These are phyloP conservation scores for Komagataella phaffii DNA, from an alignment of 805 yeast genomes.

Conservation along the genomic window DNA sequence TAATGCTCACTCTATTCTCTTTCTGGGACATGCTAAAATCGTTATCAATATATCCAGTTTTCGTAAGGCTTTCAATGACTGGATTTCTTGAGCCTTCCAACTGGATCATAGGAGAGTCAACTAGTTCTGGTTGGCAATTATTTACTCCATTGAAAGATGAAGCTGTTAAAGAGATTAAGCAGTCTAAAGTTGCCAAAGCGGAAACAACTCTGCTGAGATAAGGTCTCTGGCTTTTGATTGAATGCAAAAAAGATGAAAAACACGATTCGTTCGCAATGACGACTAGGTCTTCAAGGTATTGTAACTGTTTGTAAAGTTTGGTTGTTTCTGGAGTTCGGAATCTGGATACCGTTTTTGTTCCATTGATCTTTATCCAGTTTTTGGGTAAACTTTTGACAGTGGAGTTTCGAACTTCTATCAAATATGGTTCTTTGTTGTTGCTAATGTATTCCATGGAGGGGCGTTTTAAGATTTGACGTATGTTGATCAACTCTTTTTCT, in stretches of 20 bases:
- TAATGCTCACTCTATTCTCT: conserved; percentile 41
- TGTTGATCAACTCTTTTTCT: conserved; percentile 32
- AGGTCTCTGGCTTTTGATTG: conserved; percentile 23
- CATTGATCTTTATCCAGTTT: conserved; percentile 68
- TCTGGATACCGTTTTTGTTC: conserved; percentile 55
- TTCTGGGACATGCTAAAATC: conserved; percentile 34
- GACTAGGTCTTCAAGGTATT: conserved; percentile 47
- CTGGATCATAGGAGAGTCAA: conserved; percentile 30
- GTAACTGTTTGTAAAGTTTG: conserved; percentile 36
- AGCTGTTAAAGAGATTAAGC: conserved; percentile 51
- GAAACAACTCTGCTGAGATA: conserved; percentile 27
- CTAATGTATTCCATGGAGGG: conserved; percentile 44
- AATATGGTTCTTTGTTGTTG: conserved; percentile 51
- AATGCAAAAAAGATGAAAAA: conserved; percentile 25
- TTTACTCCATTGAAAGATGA: conserved; percentile 33
- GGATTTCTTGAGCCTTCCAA: conserved; percentile 39
- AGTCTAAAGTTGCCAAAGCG: conserved; percentile 46
- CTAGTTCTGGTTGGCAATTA: conserved; percentile 38
- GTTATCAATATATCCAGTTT: conserved; percentile 47
- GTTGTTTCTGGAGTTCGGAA: conserved; percentile 52
- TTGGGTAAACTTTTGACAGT: conserved; percentile 47
- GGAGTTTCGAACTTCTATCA: conserved; percentile 62
- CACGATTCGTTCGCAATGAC: conserved; percentile 30
- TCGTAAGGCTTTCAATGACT: conserved; percentile 13
- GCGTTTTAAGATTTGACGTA: conserved; percentile 34